Base-by-base conservation (phyloP, 306 rosid species). In the Spatholobus suberectus region DNA sequence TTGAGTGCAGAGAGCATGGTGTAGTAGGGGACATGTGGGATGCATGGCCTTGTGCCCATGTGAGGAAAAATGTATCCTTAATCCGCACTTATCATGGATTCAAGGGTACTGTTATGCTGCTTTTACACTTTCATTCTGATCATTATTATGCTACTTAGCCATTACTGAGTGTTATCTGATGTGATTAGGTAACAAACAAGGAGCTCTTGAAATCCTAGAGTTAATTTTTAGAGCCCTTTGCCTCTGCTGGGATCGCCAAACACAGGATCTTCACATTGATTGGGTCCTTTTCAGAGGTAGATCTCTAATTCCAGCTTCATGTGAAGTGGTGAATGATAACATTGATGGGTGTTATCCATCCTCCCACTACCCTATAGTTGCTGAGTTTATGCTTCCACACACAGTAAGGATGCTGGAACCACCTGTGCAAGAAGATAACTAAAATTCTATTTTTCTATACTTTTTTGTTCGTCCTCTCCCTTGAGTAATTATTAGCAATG, bases 181-280 rank as follows among this genome's bases (percentile, higher is more conserved):
- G 61, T 52, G 76, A 12, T 83, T 87, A 95, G 98, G 98, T 81
- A 84, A 90, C 92, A 95, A 95, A 79, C 98, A 95, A 69, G 98
- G 98, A 88, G 88, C 97, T 41, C 91, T 90, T 8, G 98, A 95
- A 85, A 93, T 84, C 82, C 81, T 93, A 47, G 92, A 95, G 89
- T 81, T 95, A 88, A 91, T 95, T 54, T 89, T 92, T 44, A 83
- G 98, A 90, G 98, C 98, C 14, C 95, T 95, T 4, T 95, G 97
- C 83, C 97, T 93, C 76, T 95, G 98, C 86, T 95, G 98, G 98
- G 98, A 95, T 89, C 91, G 98, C 44, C 98, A 95, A 81, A 95
- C 98, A 1, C 98, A 93, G 80, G 98, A 95, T 88, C 94, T 93
- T 49, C 98, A 93, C 76, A 21, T 90, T 49, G 98, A 95, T 86